Percentiles rank a stretch among this genome's conserved stretches.
phyloP scores from a whole-genome alignment of 805 yeast genomes.

The Wickerhamomyces rabaulensis region DNA sequence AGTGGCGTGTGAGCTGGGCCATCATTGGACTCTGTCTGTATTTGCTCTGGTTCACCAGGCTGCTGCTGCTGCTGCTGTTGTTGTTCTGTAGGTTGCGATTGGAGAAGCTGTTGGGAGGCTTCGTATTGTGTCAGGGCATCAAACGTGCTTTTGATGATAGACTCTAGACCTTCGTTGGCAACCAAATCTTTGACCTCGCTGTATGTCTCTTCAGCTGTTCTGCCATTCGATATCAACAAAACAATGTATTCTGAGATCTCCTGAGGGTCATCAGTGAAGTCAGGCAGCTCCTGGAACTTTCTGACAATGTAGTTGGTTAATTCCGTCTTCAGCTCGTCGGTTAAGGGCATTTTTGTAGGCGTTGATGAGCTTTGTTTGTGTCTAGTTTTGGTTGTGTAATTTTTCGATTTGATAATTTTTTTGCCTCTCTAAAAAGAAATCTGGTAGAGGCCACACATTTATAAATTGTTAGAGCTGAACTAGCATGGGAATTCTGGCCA shows the following conservation, averaged over 20 bases:
- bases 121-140: constrained; percentile 37
- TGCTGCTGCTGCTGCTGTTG: no score
- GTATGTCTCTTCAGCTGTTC: constrained; percentile 54
- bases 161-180: constrained; percentile 53
- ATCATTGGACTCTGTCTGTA: constrained; percentile 1
- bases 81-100: background rate
- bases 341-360: constrained; percentile 5
- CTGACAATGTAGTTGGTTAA: constrained; percentile 38
- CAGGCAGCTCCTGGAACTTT: constrained; percentile 33
- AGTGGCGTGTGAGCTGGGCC: background rate
- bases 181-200: constrained; percentile 57
- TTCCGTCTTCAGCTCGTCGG: constrained; percentile 32
- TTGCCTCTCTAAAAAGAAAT: background rate
- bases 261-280: constrained; percentile 44
- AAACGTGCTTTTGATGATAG: constrained; percentile 52
- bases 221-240: constrained; percentile 65
- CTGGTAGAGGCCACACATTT: background rate
- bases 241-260: constrained; percentile 72
- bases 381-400: background rate
- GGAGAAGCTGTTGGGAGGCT: constrained; percentile 3
- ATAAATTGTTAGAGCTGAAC: no score
- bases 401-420: background rate
- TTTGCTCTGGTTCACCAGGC: background rate
- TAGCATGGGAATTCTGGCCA: no score
- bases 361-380: background rate